phyloP scores from a whole-genome alignment of 352 stramenopile genomes.

The Pythium grandisporangium region DNA sequence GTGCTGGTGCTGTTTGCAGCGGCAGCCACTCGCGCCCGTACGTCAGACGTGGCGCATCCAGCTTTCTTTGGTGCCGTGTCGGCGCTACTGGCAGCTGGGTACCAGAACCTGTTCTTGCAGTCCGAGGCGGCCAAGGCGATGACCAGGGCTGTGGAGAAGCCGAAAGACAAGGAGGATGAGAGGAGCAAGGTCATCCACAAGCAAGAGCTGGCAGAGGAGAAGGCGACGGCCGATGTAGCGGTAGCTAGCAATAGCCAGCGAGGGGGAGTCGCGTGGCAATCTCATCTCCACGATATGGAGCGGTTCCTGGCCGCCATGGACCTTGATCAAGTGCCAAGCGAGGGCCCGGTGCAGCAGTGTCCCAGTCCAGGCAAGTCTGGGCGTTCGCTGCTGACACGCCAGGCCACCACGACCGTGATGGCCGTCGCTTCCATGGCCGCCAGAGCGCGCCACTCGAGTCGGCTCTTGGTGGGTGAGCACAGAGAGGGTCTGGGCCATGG shows the following conservation, averaged over 20 bases:
- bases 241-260: no score
- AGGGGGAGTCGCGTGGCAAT: conserved; percentile 25
- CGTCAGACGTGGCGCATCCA: conserved; percentile 32
- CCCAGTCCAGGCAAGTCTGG: no score
- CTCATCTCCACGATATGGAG: conserved; percentile 37
- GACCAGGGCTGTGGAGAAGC: no score
- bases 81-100: conserved; percentile 41
- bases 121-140: conserved; percentile 1
- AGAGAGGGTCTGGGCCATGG: no score
- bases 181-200: no score
- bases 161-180: no score
- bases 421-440: not conserved
- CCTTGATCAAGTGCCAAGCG: no score
- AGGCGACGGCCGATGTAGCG: no score
- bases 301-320: conserved; percentile 28
- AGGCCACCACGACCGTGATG: no score
- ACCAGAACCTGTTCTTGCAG: conserved; percentile 40
- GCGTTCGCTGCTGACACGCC: not conserved
- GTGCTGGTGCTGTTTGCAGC: conserved; percentile 49
- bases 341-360: no score
- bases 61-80: conserved; percentile 42
- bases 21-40: conserved; percentile 16
- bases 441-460: conserved; percentile 9
- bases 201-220: no score
- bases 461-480: conserved; percentile 21